Conservation (phyloP, 345 rosid genomes). For the Trapa bicornis region DNA sequence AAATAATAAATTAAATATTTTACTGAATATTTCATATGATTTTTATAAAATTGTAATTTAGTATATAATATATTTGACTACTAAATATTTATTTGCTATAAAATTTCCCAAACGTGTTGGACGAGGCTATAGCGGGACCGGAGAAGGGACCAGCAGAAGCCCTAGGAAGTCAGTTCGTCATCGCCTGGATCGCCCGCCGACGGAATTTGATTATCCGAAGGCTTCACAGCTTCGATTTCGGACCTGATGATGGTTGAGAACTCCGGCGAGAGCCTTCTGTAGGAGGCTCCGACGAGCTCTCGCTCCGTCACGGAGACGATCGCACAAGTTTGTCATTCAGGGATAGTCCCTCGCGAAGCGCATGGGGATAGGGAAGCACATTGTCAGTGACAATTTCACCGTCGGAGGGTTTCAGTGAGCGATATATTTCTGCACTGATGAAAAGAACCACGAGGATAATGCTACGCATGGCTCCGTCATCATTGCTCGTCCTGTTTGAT, state of each 20-base stretch:
- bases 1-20: too few species aligned
- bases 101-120: too few species aligned
- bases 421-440: constrained; percentile 59
- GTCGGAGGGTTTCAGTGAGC: constrained; percentile 69
- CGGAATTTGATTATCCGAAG: not conserved
- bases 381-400: constrained; percentile 48
- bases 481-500: constrained; percentile 22
- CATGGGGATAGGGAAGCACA: constrained; percentile 58
- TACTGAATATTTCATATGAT: too few species aligned
- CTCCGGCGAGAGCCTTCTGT: constrained; percentile 2
- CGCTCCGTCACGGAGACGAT: constrained; percentile 40
- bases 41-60: too few species aligned
- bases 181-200: not conserved
- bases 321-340: constrained; percentile 37
- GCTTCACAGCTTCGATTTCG: not conserved
- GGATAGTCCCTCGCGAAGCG: constrained; percentile 60
- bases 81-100: too few species aligned
- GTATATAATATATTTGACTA: too few species aligned
- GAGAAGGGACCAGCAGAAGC: not conserved
- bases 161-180: not conserved
- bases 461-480: constrained; percentile 48
- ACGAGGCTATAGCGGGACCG: too few species aligned
- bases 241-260: constrained; percentile 4
- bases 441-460: constrained; percentile 54
- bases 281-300: constrained; percentile 29